Evolutionary conservation across 257 asterid species (phyloP).

Genomic region (Anisodus tanguticus): DNA sequence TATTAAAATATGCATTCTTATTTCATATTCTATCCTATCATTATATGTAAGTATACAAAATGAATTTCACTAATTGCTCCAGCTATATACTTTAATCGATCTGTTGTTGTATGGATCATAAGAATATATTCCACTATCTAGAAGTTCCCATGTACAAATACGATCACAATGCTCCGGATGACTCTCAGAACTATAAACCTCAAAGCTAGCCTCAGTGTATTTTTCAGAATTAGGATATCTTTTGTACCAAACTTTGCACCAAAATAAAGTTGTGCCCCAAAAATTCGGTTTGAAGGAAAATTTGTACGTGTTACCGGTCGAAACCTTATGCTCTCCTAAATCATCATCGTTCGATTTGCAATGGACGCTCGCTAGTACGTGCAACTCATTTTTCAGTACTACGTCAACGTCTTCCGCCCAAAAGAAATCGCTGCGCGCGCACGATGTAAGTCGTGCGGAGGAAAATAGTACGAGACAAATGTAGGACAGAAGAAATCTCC

Average conservation of each 20-base stretch:
- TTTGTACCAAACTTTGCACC: background rate
- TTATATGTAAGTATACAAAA: too few relatives aligned
- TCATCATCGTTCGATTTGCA: background rate
- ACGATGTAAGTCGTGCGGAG: background rate
- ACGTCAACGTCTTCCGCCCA: background rate
- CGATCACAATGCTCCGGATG: background rate
- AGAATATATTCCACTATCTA: slow-evolving; percentile 2
- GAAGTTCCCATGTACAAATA: background rate
- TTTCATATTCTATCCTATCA: too few relatives aligned
- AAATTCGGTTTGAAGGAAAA: background rate
- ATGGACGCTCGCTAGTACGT: background rate
- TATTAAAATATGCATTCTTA: too few relatives aligned
- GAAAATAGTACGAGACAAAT: background rate
- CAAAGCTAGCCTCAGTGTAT: background rate
- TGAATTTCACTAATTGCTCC: background rate
- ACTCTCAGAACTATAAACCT: background rate
- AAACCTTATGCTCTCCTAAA: background rate
- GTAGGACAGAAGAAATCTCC: background rate
- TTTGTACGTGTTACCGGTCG: background rate
- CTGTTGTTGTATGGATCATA: background rate
- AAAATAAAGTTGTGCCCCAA: background rate
- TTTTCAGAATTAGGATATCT: background rate
- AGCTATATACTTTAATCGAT: background rate
- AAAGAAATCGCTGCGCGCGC: background rate
- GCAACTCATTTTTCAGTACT: background rate